These are phyloP conservation scores for Melaleuca alternifolia DNA, from an alignment of 345 rosid species.

Conservation along the genomic window DNA sequence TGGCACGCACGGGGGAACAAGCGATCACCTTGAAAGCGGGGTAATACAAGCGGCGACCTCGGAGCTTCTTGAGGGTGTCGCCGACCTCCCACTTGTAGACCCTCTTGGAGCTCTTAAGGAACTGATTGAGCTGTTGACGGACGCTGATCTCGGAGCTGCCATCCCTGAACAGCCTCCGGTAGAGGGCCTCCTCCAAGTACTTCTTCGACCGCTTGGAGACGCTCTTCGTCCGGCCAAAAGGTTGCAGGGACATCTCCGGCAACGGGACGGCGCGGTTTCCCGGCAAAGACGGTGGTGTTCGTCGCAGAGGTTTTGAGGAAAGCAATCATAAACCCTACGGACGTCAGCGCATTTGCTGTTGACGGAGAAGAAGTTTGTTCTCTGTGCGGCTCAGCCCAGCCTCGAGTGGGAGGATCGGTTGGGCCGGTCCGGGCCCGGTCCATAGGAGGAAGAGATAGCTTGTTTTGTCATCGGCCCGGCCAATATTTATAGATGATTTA, in stretches of 20 bases:
- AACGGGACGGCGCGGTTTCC: background rate
- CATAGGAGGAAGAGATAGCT: background rate
- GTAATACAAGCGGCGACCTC: constrained; percentile 52
- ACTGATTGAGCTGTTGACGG: constrained; percentile 59
- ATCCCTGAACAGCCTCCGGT: constrained; percentile 53
- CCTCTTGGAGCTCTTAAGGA: constrained; percentile 75
- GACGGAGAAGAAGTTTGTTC: background rate
- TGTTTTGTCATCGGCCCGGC: background rate
- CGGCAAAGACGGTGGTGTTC: background rate
- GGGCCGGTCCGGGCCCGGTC: background rate
- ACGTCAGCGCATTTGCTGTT: rapidly evolving
- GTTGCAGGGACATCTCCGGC: constrained; percentile 35
- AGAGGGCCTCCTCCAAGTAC: constrained; percentile 83
- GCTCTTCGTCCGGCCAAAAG: constrained; percentile 57
- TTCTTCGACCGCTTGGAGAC: constrained; percentile 61
- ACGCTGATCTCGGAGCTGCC: constrained; percentile 63
- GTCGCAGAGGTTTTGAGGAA: background rate
- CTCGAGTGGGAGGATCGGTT: background rate
- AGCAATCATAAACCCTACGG: background rate
- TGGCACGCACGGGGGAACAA: background rate
- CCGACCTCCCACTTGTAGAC: constrained; percentile 97
- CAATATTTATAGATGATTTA: too few relatives aligned
- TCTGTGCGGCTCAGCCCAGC: background rate
- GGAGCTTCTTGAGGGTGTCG: constrained; percentile 76
- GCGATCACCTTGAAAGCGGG: constrained; percentile 79